Evolutionary conservation across 306 rosid genomes (phyloP), one percentile per base, ranked within the genome.

Genomic region (Glycine tomentella): DNA sequence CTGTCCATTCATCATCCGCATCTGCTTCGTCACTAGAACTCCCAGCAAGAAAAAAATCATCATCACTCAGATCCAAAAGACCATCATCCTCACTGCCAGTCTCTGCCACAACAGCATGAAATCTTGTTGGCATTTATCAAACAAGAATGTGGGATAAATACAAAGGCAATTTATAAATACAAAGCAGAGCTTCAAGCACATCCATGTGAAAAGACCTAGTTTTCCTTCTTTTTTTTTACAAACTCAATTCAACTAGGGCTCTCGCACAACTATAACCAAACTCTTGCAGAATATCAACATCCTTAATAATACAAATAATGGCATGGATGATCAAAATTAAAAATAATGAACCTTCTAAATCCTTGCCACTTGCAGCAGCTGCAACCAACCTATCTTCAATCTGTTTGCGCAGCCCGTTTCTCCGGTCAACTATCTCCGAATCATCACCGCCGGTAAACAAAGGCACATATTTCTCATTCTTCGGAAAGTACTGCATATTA

Each of bases 1-100:
- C 99, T 2, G 99, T 95, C 96, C 97, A 95, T 86, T 95, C 99
- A 88, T 95, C 99, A 71, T 95, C 99, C 12, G 97, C 99, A 84
- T 95, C 94, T 53, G 95, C 98, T 85, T 95, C 99, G 71, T 93
- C 98, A 78, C 97, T 91, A 74, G 97, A 93, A 84, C 97, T 95
- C 73, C 97, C 98, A 83, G 76, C 76, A 61, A 88, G 82, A 71
- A 95, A 95, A 87, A 95, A 95, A 85, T 95, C 99, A 85, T 95
- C 99, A 46, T 93, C 99, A 85, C 98, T 95, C 75, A 93, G 82
- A 89, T 95, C 99, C 90, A 95, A 83, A 68, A 90, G 89, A 58
- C 99, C 99, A 11, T 95, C 99, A 69, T 95, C 99, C 81, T 95
- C 99, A 78, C 99, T 95, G 51, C 99, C 98, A 6, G 98, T 95